phyloP scores from a whole-genome alignment of 371 early-diverging fungal species.

The Dichotomocladium elegans region DNA sequence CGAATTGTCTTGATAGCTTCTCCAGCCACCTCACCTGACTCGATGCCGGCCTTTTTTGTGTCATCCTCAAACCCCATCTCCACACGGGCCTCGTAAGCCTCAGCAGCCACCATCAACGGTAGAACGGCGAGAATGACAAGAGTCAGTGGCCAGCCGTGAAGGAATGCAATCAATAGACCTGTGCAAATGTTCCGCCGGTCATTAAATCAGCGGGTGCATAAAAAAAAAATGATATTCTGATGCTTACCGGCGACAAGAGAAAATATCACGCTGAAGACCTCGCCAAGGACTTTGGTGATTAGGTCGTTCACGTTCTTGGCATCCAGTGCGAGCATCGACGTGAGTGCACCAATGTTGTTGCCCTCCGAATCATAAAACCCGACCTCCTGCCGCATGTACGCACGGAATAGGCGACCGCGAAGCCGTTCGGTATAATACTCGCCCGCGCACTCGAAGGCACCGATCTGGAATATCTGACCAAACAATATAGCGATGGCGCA shows the following conservation, averaged over 20 bases:
- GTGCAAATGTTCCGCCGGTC: too few species aligned
- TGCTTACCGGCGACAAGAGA: too few species aligned
- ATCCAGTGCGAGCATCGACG: conserved; percentile 73
- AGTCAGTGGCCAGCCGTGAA: conserved; percentile 43
- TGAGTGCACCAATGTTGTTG: conserved; percentile 76
- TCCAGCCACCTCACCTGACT: conserved; percentile 60
- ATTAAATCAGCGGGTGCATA: too few species aligned
- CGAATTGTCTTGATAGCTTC: conserved; percentile 81
- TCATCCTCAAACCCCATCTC: conserved; percentile 46
- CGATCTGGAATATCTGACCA: conserved; percentile 23
- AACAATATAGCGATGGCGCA: conserved; percentile 44
- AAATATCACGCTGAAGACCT: too few species aligned
- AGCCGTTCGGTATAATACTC: conserved; percentile 57
- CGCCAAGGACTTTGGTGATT: conserved; percentile 57
- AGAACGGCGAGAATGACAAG: conserved; percentile 43
- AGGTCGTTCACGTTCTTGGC: conserved; percentile 58
- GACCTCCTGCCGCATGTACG: conserved; percentile 71
- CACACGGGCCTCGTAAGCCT: conserved; percentile 18
- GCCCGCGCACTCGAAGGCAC: conserved; percentile 34
- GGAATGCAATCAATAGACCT: conserved; percentile 37
- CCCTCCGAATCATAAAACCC: conserved; percentile 78
- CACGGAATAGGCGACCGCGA: conserved; percentile 42
- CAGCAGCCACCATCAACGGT: conserved; percentile 38
- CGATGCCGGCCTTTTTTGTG: conserved; percentile 55
- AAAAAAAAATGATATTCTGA: too few species aligned